Evolutionary conservation across 345 rosid genomes (phyloP), one percentile per base, ranked within the genome.

Genomic region (Lumnitzera racemosa): DNA sequence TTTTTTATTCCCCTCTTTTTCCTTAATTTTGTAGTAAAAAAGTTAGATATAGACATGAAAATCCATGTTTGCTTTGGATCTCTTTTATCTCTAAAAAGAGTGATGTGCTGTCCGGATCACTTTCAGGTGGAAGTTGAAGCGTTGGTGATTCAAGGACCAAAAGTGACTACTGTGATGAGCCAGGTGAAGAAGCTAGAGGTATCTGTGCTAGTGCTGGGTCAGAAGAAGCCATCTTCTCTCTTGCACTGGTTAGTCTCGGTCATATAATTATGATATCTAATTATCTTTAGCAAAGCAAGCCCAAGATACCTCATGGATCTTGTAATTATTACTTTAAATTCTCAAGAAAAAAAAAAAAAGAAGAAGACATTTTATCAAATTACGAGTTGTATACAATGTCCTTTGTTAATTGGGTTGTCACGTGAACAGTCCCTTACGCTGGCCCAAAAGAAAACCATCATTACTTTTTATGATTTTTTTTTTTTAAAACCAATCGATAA

Each of bases 141-240:
- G 50, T 62, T 90, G n/a, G 91, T 83, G 67, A 86, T 90, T 41
- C 90, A 88, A 78, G 96, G 96, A 52, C 99, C 96, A 62, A 94
- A 65, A 69, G 58, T 90, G 58, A 84, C 70, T n/a, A 94, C 96
- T 7, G 85, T 94, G 53, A 62, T 80, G 69, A 88, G 83, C 85
- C 99, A 94, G 65, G 97, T 88, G 72, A 94, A 86, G 81, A 94
- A 90, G 70, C 87, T 90, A 54, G 99, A 86, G 76, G 92, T 84
- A 17, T 72, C 88, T 23, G 95, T 90, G 63, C 79, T 90, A 20
- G 99, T 94, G 12, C 74, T 90, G 70, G 95, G 99, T 71, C 97
- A 90, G 78, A 86, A 80, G 56, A 84, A 74, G 53, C 75, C 85
- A 49, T 76, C 96, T 58, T 56, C 88, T 6, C 73, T 90, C 55